These are phyloP conservation scores for Gracilaria caudata DNA, from an alignment of 23 red algal genomes.

Conservation along the genomic window DNA sequence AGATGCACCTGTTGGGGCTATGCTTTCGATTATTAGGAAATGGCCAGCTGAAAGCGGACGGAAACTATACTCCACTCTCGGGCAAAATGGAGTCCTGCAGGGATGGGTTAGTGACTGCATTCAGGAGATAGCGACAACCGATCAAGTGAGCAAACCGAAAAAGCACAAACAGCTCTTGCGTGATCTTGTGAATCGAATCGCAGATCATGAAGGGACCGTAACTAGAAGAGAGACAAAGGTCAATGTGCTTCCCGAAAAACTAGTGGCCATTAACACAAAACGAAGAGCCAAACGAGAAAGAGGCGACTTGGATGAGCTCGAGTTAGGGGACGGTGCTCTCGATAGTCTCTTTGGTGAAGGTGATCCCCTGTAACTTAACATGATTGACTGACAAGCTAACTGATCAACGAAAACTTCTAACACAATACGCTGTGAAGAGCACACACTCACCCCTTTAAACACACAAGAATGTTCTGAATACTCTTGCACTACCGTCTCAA, in stretches of 20 bases:
- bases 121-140: background rate
- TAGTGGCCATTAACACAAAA: conserved; percentile 18
- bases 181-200: conserved; percentile 28
- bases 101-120: conserved; percentile 23
- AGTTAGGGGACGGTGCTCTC: conserved; percentile 41
- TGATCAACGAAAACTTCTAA: background rate
- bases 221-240: conserved; percentile 27
- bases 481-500: no score
- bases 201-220: conserved; percentile 21
- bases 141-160: conserved; percentile 32
- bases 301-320: conserved; percentile 41
- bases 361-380: conserved; percentile 26
- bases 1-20: conserved; percentile 14
- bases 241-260: conserved; percentile 49
- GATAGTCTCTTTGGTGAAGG: conserved; percentile 64
- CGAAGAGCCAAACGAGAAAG: background rate
- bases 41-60: conserved; percentile 51
- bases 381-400: background rate
- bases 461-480: no score
- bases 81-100: conserved; percentile 23
- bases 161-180: conserved; percentile 21
- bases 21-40: conserved; percentile 35
- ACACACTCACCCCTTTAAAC: no score
- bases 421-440: no score
- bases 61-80: background rate